Base-by-base conservation (phyloP, 2,329 filamentous ascomycete species). In the Talaromyces sp. region DNA sequence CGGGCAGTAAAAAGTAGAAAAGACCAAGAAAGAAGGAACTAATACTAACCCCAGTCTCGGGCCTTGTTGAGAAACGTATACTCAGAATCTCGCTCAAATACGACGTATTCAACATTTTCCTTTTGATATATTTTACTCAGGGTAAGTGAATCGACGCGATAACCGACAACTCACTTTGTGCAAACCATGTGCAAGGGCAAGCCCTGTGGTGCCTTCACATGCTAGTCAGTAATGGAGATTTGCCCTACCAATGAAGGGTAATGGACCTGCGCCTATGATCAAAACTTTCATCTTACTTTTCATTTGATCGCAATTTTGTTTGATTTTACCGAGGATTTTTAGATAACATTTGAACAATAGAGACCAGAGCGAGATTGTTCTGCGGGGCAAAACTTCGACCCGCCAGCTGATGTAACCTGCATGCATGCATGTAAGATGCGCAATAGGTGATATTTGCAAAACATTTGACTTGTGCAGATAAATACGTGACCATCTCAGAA, bases 91-190 rank as follows among this genome's bases (percentile, higher is more conserved):
- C 57, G 35, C 26, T 59, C 57, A 26, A 59, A 59, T 6, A 59
- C 35, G 8, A 12, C 35, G 51, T 59, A 59, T 11, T 31, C n/a
- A 24, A 59, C 54, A 9, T 54, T 48, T 48, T 31, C 57, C 51
- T 59, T 19, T 53, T 51, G 26, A 83, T 70, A 0, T 81, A 46
- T 24, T 19, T 32, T 5, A 31, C 8, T 32, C 9, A 17, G 11
- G 3, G 19, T 6, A 19, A 21, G 10, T 46, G 6, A 21, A 12
- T 38, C 1, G 17, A 5, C 35, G 6, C 17, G 35, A 38, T n/a
- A 38, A n/a, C 7, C 2, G 35, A 27, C 0, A 43, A 43, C 17
- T 24, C 19, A 59, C 57, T 43, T 54, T 46, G 51, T 48, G 48
- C 3, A 54, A 32, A 11, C 57, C 51, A 12, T 59, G 57, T 29